phyloP scores from a whole-genome alignment of 208 protist species.

The Wallacemonas sp. region DNA sequence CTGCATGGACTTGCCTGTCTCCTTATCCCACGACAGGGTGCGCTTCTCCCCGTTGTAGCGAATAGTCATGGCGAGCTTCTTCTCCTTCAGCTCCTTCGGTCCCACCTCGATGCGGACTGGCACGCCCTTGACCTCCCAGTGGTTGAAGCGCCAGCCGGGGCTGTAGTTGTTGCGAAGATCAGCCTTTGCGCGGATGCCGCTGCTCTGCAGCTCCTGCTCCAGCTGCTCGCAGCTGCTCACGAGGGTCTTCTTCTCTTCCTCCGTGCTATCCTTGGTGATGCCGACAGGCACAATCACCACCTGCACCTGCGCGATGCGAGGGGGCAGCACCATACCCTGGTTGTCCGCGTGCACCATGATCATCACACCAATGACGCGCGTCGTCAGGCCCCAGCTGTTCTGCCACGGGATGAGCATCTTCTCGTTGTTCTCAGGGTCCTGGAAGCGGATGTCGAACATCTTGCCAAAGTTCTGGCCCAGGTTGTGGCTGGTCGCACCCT shows the following conservation, averaged over 20 bases:
- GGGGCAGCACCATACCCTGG: constrained; percentile 98
- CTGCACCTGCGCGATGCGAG: constrained; percentile 96
- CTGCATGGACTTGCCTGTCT: constrained; percentile 27
- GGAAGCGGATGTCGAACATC: constrained; percentile 97
- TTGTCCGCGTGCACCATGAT: constrained; percentile 99
- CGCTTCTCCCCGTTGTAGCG: constrained; percentile 75
- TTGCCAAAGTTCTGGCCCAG: constrained; percentile 98
- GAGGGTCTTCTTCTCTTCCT: constrained; percentile 53
- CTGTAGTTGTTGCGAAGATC: constrained; percentile 96
- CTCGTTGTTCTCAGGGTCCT: constrained; percentile 88
- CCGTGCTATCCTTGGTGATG: constrained; percentile 83
- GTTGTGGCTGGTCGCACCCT: constrained; percentile 95
- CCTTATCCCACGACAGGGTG: constrained; percentile 56
- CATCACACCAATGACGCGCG: constrained; percentile 97
- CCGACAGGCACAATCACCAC: constrained; percentile 92
- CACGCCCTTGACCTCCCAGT: constrained; percentile 98
- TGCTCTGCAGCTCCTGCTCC: constrained; percentile 54
- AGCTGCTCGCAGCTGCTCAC: constrained; percentile 55
- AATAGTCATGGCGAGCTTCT: constrained; percentile 52
- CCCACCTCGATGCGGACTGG: constrained; percentile 98
- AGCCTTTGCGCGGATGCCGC: constrained; percentile 84
- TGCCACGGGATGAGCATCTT: constrained; percentile 94
- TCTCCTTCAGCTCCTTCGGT: constrained; percentile 94
- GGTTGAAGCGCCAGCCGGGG: constrained; percentile 98
- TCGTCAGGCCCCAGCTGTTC: constrained; percentile 99